A percentile compares a stretch with the other conserved stretches of the same genome.
Conservation (phyloP, 1,284 basidiomycete species). For the Volvariella volvacea region DNA sequence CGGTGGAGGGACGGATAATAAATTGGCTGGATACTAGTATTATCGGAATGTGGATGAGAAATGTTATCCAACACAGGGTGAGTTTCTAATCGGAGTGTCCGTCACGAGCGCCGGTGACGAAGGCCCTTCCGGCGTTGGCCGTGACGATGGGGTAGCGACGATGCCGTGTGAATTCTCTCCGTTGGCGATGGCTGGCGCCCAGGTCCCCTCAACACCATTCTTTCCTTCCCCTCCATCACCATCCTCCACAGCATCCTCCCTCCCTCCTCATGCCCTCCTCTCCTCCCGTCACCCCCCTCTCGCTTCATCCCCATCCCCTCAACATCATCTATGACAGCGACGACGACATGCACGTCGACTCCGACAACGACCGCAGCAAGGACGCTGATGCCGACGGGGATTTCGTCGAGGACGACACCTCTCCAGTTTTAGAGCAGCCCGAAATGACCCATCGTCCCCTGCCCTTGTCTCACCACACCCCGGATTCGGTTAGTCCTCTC, state of each 20-base stretch:
- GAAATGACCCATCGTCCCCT: constrained; percentile 17
- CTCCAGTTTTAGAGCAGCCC: constrained; percentile 14
- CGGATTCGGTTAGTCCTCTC: constrained; percentile 26
- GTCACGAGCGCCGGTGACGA: constrained; percentile 56
- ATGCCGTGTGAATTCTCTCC: constrained; percentile 61
- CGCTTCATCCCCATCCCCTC: constrained; percentile 17
- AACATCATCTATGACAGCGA: constrained; percentile 41
- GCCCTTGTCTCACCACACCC: constrained; percentile 16
- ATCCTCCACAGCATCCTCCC: constrained; percentile 15
- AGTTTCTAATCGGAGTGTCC: constrained; percentile 34
- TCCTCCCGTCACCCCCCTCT: constrained; percentile 17
- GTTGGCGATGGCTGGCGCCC: constrained; percentile 54
- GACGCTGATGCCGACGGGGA: constrained; percentile 42
- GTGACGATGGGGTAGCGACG: constrained; percentile 57
- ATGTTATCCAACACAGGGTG: constrained; percentile 1
- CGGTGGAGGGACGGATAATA: background rate
- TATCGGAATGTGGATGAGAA: background rate
- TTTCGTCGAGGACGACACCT: constrained; percentile 45
- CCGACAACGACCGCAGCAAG: constrained; percentile 28
- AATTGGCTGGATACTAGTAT: background rate
- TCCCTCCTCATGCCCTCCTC: constrained; percentile 19
- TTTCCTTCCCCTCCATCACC: constrained; percentile 24
- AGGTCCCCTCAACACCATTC: constrained; percentile 32
- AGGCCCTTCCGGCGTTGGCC: constrained; percentile 66
- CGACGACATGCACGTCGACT: constrained; percentile 43